phyloP scores from a whole-genome alignment of 495 filamentous ascomycete species.

The Friedmanniomyces simplex region DNA sequence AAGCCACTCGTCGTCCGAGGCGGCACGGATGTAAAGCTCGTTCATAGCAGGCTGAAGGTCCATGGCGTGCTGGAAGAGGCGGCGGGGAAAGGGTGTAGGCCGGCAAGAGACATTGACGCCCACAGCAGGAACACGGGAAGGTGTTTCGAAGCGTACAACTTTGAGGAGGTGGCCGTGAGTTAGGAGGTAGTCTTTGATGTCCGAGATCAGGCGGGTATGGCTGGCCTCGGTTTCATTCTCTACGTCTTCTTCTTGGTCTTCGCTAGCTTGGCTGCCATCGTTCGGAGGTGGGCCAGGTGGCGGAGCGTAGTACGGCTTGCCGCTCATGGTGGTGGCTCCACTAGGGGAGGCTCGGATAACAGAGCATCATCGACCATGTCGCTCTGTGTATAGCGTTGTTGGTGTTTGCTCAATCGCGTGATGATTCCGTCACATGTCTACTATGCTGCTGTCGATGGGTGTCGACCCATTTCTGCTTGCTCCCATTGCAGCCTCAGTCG shows the following conservation, averaged over 20 bases:
- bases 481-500: too few relatives aligned
- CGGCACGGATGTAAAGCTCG: conserved; percentile 21
- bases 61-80: conserved; percentile 11
- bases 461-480: too few relatives aligned
- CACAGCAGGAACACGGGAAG: conserved; percentile 1
- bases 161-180: conserved; percentile 23
- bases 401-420: too few relatives aligned
- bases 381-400: too few relatives aligned
- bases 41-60: conserved; percentile 16
- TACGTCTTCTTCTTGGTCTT: background rate
- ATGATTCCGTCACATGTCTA: too few relatives aligned
- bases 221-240: background rate
- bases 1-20: conserved; percentile 18
- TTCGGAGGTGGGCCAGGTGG: background rate
- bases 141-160: conserved; percentile 7
- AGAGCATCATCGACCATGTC: background rate
- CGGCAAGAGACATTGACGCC: conserved; percentile 10
- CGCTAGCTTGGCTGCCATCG: background rate
- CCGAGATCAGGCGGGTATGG: conserved; percentile 5
- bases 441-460: too few relatives aligned
- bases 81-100: conserved; percentile 20
- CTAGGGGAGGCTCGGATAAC: background rate
- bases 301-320: background rate
- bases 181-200: conserved; percentile 23
- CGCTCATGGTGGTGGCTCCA: background rate